These are phyloP conservation scores for Linnemannia hyalina DNA, from an alignment of 192 early-diverging fungal genomes.

Conservation along the genomic window DNA sequence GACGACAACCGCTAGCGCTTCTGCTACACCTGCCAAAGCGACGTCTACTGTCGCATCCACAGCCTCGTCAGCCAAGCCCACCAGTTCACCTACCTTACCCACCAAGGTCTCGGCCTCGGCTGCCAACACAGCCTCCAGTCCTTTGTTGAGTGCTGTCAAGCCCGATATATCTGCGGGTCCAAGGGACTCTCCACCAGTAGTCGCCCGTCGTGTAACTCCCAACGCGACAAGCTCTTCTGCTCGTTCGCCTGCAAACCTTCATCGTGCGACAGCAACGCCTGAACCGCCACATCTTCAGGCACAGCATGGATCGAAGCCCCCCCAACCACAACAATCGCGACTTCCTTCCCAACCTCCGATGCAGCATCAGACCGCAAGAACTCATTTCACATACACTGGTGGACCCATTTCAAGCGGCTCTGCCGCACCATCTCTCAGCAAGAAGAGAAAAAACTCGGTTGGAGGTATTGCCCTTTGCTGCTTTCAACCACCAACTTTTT, in stretches of 20 bases:
- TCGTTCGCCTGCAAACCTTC: background rate
- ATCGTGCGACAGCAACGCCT: background rate
- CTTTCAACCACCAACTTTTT: background rate
- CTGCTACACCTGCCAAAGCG: background rate
- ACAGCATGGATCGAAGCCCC: background rate
- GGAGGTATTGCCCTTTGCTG: constrained; percentile 16
- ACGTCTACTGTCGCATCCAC: background rate
- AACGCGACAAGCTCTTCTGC: background rate
- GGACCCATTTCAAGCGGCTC: background rate
- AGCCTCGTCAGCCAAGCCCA: background rate
- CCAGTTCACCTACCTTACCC: background rate
- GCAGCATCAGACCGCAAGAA: background rate
- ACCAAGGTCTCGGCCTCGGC: background rate
- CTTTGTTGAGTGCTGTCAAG: background rate
- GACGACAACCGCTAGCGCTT: background rate
- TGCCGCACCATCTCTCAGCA: background rate
- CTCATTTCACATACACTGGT: constrained; percentile 1
- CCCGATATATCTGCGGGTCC: background rate
- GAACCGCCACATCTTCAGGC: background rate
- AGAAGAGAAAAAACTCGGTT: constrained; percentile 27
- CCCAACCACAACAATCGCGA: background rate
- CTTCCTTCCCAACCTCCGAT: background rate
- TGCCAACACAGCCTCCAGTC: background rate
- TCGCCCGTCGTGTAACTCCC: background rate
- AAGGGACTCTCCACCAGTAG: background rate